Evolutionary conservation across 1,139 yeast species (phyloP).

Genomic region (Protomyces pachydermus): DNA sequence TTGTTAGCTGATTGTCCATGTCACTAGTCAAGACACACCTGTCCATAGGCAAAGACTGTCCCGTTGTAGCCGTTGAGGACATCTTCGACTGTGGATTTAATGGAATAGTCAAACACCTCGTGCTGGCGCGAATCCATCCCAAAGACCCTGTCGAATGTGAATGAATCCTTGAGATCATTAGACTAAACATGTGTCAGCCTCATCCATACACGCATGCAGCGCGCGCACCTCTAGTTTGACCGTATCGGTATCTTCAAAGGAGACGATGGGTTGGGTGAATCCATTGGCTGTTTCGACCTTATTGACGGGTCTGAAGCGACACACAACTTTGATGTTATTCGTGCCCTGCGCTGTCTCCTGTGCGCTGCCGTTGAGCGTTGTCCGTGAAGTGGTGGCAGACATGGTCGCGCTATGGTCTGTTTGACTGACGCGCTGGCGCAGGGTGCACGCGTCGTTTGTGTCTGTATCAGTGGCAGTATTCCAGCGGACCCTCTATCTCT

Average conservation of each 20-base stretch:
- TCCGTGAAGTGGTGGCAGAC: neutral
- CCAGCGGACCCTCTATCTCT: too few relatives aligned
- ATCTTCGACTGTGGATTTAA: conserved; percentile 52
- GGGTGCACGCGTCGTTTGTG: too few relatives aligned
- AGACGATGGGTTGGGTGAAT: conserved; percentile 34
- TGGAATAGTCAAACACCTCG: conserved; percentile 60
- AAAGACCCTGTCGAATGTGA: conserved; percentile 67
- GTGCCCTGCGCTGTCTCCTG: neutral
- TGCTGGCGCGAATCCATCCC: conserved; percentile 49
- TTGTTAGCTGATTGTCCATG: neutral
- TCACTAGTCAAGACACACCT: conserved; percentile 35
- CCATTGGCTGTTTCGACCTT: conserved; percentile 39
- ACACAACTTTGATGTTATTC: conserved; percentile 44
- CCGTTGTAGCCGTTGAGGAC: conserved; percentile 77
- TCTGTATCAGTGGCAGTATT: too few relatives aligned
- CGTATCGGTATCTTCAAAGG: conserved; percentile 40
- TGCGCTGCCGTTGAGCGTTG: neutral
- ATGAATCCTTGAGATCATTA: conserved; percentile 43
- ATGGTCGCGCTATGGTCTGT: neutral
- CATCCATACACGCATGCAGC: neutral
- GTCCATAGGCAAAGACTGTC: conserved; percentile 82
- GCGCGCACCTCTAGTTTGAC: conserved; percentile 27
- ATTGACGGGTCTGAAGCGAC: conserved; percentile 54
- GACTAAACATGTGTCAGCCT: conserved; percentile 23
- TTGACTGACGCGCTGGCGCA: too few relatives aligned